Conservation (phyloP, 768 basidiomycete genomes). For the Gymnopilus dilepis region DNA sequence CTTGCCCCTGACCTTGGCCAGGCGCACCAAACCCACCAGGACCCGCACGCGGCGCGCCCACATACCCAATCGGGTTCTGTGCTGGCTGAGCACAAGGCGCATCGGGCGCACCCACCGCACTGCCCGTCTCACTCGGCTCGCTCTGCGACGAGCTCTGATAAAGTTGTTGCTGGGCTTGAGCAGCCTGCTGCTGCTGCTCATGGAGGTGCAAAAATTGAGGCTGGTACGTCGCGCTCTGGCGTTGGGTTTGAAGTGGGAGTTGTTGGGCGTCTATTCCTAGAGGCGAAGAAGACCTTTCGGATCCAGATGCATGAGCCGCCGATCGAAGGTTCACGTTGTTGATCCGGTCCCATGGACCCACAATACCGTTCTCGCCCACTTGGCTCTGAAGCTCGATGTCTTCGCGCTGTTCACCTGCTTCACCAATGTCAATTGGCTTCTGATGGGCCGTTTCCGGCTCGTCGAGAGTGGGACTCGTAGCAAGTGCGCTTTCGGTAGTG, state of each 20-base stretch:
- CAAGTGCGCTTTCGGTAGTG: constrained; percentile 22
- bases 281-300: constrained; percentile 45
- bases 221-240: constrained; percentile 11
- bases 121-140: constrained; percentile 24
- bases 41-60: constrained; percentile 21
- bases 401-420: constrained; percentile 1
- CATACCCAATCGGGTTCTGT: constrained; percentile 22
- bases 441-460: constrained; percentile 12
- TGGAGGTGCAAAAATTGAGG: constrained; percentile 18
- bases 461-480: constrained; percentile 29
- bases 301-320: constrained; percentile 15
- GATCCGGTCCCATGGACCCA: constrained; percentile 52
- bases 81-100: not conserved
- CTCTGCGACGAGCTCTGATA: constrained; percentile 21
- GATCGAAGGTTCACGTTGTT: constrained; percentile 19
- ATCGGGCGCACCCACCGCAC: constrained; percentile 15
- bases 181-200: constrained; percentile 15
- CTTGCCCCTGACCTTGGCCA: not conserved
- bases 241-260: constrained; percentile 16
- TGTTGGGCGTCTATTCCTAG: constrained; percentile 6
- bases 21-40: constrained; percentile 9
- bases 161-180: constrained; percentile 13
- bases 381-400: not conserved
- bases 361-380: constrained; percentile 34
- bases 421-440: not conserved